Evolutionary conservation across 108 stramenopile genomes (phyloP), one percentile per base, ranked within the genome.

Genomic region (Skeletonema costatum): DNA sequence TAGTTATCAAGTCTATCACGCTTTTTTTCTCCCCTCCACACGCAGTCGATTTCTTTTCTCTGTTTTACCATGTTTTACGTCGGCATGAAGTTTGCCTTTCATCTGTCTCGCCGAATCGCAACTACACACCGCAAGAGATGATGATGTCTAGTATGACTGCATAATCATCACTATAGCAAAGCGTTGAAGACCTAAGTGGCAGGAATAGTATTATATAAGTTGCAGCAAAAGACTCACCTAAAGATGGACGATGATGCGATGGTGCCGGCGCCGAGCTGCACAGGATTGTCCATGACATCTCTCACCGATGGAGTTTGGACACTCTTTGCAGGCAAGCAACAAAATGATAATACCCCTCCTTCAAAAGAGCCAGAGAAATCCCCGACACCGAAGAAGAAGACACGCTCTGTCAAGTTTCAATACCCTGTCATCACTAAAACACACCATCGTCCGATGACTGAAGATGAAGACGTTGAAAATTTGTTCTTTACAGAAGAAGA

Each of bases 401-500:
- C 7, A 25, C 25, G 21, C 19, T 9, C 53, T 25, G 92, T 95
- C 32, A 67, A 89, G 35, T 95, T 95, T 60, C 90, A 92, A 59
- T 89, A 92, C 71, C 93, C 91, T 36, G 89, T 90, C 16, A 86
- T 95, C 35, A 86, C 89, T 33, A 90, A 87, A 31, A 53, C 91
- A 42, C 76, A 86, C 44, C 84, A 88, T 59, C 91, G 87, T 59
- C 90, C 90, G 6, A 80, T 91, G 35, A 80, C 71, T 12, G 86
- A 88, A 31, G 78, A 82, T 16, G 74, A 88, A 14, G 89, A 92
- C 44, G 76, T 90, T 10, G 73, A 88, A 3, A 75, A 85, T 35
- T 70, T 95, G 12, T 95, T 90, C 79, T 92, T 92, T 44, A 87
- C 87, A 12, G 89, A 92, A 64, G 82, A 90, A 41, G 93, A 95